These are phyloP conservation scores for Rhytidiadelphus loreus DNA, from an alignment of 225 moss, liverwort and hornwort genomes.

Conservation along the genomic window DNA sequence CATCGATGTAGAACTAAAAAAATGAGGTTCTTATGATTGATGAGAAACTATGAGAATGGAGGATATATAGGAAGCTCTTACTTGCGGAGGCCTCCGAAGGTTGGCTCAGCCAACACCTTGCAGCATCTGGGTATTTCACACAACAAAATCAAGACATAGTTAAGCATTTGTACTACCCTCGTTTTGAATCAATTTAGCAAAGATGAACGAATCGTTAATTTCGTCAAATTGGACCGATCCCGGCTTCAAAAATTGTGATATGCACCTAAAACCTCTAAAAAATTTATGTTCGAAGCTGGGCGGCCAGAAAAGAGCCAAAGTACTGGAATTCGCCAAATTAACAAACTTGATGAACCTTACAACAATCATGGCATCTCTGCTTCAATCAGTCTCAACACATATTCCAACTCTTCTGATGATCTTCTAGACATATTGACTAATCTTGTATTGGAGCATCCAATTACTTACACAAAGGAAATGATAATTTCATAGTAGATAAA, in stretches of 20 bases:
- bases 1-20: not conserved
- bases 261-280: not conserved
- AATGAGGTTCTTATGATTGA: not conserved
- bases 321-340: not conserved
- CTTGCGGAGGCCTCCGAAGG: constrained; percentile 11
- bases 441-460: not conserved
- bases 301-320: not conserved
- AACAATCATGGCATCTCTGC: too few relatives aligned
- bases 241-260: not conserved
- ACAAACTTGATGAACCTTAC: not conserved
- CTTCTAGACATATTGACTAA: not conserved
- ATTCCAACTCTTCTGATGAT: not conserved
- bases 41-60: not conserved
- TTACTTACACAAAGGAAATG: not conserved
- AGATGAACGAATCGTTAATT: not conserved
- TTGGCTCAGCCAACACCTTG: not conserved
- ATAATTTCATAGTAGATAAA: not conserved
- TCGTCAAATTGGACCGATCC: not conserved
- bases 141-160: not conserved
- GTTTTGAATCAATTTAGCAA: not conserved
- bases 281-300: not conserved
- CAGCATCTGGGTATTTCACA: not conserved
- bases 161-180: not conserved
- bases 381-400: too few relatives aligned
- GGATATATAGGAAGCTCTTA: not conserved